Percentiles rank a stretch among this genome's conserved stretches.
phyloP scores from a whole-genome alignment of 2,329 filamentous ascomycete species.

The Aspergillus vadensis region DNA sequence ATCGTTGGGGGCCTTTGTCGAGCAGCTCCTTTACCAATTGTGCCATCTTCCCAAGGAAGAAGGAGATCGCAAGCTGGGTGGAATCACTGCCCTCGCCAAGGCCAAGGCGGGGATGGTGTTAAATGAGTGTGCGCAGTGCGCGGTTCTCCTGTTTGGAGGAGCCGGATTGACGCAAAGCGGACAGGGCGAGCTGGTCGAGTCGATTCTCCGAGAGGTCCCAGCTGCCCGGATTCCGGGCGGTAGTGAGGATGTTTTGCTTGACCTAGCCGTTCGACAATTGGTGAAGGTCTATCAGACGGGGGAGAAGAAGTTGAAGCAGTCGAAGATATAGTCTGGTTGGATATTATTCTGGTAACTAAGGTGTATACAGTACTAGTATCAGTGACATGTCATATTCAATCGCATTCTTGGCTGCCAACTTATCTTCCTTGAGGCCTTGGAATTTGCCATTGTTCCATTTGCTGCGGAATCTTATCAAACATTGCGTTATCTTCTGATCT shows the following conservation, averaged over 20 bases:
- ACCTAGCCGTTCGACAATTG: constrained; percentile 68
- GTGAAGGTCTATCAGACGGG: constrained; percentile 63
- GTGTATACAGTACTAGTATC: background rate
- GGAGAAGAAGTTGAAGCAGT: constrained; percentile 32
- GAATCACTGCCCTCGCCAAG: constrained; percentile 71
- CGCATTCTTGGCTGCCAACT: too few relatives aligned
- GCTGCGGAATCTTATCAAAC: too few relatives aligned
- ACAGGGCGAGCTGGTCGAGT: constrained; percentile 71
- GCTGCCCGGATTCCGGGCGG: constrained; percentile 66
- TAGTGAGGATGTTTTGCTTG: constrained; percentile 72
- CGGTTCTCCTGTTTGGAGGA: constrained; percentile 71
- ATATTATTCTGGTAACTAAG: background rate
- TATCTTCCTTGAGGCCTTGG: too few relatives aligned
- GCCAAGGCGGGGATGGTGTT: constrained; percentile 72
- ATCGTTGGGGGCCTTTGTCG: constrained; percentile 71
- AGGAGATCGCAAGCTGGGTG: constrained; percentile 61
- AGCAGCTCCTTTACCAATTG: constrained; percentile 70
- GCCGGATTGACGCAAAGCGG: constrained; percentile 69
- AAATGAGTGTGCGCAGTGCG: constrained; percentile 69
- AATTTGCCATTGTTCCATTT: too few relatives aligned
- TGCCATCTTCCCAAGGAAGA: constrained; percentile 57
- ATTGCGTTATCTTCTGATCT: too few relatives aligned
- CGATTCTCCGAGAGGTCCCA: constrained; percentile 65
- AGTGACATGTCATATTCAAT: background rate
- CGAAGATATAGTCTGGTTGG: constrained; percentile 28